Base-by-base conservation (phyloP, 163 green algal genomes). In the Scenedesmus sp. region DNA sequence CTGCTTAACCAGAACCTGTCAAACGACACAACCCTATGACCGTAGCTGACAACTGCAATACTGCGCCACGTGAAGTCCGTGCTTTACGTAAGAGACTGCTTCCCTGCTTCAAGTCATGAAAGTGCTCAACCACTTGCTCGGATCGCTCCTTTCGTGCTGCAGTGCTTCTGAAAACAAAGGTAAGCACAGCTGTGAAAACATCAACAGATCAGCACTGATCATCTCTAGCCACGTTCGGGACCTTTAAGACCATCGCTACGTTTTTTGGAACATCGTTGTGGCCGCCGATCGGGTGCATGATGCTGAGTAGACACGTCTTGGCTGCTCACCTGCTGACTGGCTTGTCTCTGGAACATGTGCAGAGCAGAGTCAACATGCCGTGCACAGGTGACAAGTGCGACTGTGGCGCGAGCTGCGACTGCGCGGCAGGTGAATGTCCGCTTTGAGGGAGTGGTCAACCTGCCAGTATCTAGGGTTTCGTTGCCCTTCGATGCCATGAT, bases 351-450 rank as follows among this genome's bases (percentile, higher is more conserved):
- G 43, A 42, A 24, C 43, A 13, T 26, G 30, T 53, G 51, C 53
- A 35, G 46, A 15, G n/a, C n/a, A 78, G 12, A n/a, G 37, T 12
- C 24, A 81, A 37, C 7, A 88, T 88, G 83, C 56, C 83, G 7
- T 88, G 59, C 59, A 59, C 13, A n/a, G 83, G 83, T 35, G 83
- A 59, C 30, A 88, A 88, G 83, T 86, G 80, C 49, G 43, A 86
- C 3, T 86, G 80, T 26, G 80, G 22, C 22, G 80, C 2, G 42
- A 15, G n/a, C 37, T 88, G 83, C 83, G 40, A 35, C 30, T 88
- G 83, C 83, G 56, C 44, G 26, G 42, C 79, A 61, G 46, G 46
- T 42, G 15, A 7, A 30, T 70, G 30, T 0, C 12, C 33, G 18
- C 72, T 30, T 49, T 12, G 35, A 10, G 35, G n/a, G 3, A 30